These are phyloP conservation scores for Thielaviopsis ethacetica DNA, from an alignment of 2,329 filamentous ascomycete species.

Conservation along the genomic window DNA sequence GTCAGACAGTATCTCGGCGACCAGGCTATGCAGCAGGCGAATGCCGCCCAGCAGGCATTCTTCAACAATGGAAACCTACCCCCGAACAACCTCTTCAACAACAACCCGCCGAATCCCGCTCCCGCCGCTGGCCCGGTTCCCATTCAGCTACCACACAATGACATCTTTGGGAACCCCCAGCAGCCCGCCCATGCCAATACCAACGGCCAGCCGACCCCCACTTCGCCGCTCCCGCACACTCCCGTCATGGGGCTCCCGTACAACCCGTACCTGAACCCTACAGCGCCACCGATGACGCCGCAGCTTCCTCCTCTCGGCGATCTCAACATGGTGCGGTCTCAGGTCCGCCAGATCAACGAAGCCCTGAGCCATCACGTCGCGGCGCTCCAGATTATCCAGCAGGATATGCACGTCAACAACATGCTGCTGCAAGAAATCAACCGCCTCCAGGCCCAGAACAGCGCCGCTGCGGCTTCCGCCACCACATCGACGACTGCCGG, in stretches of 20 bases:
- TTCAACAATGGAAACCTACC: conserved; percentile 6
- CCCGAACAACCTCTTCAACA: conserved; percentile 4
- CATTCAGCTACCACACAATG: too few relatives aligned
- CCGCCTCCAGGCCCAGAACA: conserved; percentile 1
- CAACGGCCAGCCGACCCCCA: not conserved
- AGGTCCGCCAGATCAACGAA: conserved; percentile 15
- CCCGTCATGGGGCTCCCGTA: not conserved
- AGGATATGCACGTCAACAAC: conserved; percentile 53
- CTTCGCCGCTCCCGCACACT: conserved; percentile 1
- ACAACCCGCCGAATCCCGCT: not conserved
- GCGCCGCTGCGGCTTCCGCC: conserved; percentile 43
- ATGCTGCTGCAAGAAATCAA: conserved; percentile 48
- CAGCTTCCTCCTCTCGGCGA: conserved; percentile 4
- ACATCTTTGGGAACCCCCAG: not conserved
- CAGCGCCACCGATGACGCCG: not conserved
- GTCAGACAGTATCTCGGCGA: conserved; percentile 19
- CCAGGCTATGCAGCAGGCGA: conserved; percentile 10
- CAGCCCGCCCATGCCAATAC: not conserved
- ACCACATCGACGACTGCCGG: conserved; percentile 23
- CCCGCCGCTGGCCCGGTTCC: too few relatives aligned
- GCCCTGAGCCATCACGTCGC: conserved; percentile 7
- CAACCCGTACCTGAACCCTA: not conserved
- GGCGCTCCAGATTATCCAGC: conserved; percentile 38
- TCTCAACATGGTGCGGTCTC: conserved; percentile 14
- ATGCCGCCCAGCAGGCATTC: conserved; percentile 9